phyloP scores from a whole-genome alignment of 2,329 filamentous ascomycete genomes.

The Fusarium concolor region DNA sequence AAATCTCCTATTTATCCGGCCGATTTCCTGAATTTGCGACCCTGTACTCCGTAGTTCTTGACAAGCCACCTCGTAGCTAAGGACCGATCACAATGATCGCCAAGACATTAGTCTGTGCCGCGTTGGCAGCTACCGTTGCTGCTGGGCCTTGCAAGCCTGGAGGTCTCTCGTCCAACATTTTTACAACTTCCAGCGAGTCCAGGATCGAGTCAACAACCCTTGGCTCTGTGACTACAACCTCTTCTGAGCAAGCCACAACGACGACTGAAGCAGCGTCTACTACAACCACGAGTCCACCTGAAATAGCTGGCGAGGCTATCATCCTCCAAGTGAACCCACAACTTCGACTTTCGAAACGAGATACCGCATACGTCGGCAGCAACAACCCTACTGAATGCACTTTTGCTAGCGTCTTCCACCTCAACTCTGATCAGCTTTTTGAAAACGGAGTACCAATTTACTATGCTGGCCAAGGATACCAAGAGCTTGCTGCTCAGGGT shows the following conservation, averaged over 20 bases:
- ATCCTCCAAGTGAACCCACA: background rate
- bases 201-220: background rate
- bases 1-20: background rate
- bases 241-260: background rate
- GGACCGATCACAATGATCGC: background rate
- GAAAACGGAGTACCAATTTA: background rate
- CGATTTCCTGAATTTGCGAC: too few species aligned
- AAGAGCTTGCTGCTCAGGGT: background rate
- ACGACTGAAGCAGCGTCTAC: background rate
- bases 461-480: background rate
- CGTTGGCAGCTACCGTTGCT: background rate
- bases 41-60: background rate
- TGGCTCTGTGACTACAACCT: background rate
- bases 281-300: background rate
- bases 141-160: constrained; percentile 9
- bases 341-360: background rate
- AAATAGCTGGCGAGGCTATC: background rate
- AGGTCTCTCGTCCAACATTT: background rate
- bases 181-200: background rate
- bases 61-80: too few species aligned
- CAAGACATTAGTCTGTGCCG: background rate
- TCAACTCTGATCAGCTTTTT: background rate
- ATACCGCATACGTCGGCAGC: background rate
- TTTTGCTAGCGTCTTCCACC: background rate
- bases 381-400: constrained; percentile 3